Evolutionary conservation across 345 rosid species (phyloP), one percentile per base, ranked within the genome.

Genomic region (Hypericum perforatum): DNA sequence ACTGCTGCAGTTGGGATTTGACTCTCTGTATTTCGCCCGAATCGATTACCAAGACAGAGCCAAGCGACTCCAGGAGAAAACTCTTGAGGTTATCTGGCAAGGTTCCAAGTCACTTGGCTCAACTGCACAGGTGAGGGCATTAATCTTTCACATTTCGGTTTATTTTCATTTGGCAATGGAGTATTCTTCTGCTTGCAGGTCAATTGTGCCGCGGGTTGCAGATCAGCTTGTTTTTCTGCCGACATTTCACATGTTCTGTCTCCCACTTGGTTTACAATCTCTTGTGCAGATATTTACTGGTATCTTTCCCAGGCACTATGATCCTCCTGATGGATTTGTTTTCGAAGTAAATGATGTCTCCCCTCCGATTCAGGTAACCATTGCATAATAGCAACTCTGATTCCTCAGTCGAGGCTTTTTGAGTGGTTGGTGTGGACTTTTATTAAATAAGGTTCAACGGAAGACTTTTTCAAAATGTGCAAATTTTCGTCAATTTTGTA

Each of bases 21-120:
- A 89, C 63, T 89, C 97, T 7, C 84, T 89, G 44, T 90, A 74
- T 67, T 90, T 90, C 72, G 97, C 94, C 53, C 80, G 97, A 65
- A 90, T 90, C 57, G 95, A 90, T 70, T 90, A 84, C 71, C 97
- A 90, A 76, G 97, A 90, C 58, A 78, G 97, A 69, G 91, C 86
- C 51, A 84, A 80, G 75, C 72, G 95, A 63, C 62, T 86, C 37
- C 74, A 63, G 46, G 94, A 86, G 56, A 90, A 80, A 73, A 84
- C 69, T 60, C 90, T 90, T 64, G 97, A 90, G 78, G 88, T 86
- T 73, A 68, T 90, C 57, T 90, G 97, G 97, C 82, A 52, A 67
- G 90, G 95, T 53, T 86, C 86, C 60, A 86, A 80, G 77, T 82
- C 95, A 32, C 95, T 90, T 56, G 85, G 88, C 63, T 78, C 95